Conservation (phyloP, 768 basidiomycete species). For the Termitomyces eurrhizus region DNA sequence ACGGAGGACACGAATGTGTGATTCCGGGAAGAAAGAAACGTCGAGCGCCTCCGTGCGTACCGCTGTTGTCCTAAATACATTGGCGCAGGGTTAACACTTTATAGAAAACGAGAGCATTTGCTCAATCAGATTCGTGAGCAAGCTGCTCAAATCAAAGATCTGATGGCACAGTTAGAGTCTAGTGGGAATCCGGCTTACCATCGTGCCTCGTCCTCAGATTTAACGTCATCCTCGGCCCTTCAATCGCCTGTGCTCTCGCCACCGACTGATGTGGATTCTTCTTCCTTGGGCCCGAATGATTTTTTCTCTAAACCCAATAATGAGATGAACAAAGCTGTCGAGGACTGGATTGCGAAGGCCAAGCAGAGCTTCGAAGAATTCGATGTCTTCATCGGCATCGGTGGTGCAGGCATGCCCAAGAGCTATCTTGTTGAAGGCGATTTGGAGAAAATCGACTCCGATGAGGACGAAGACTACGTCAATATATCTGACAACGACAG, state of each 20-base stretch:
- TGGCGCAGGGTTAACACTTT: background rate
- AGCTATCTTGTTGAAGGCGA: slow-evolving; percentile 48
- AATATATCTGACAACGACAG: slow-evolving; percentile 28
- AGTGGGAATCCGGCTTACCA: slow-evolving; percentile 25
- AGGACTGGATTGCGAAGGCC: slow-evolving; percentile 77
- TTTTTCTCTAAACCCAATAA: slow-evolving; percentile 21
- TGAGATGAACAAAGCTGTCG: slow-evolving; percentile 53
- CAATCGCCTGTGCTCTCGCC: slow-evolving; percentile 37
- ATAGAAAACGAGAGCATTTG: slow-evolving; percentile 77
- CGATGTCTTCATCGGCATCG: slow-evolving; percentile 61
- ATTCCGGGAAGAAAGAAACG: slow-evolving; percentile 86
- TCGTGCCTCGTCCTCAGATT: slow-evolving; percentile 20
- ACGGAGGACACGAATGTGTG: slow-evolving; percentile 68
- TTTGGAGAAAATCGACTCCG: slow-evolving; percentile 35
- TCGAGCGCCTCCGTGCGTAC: slow-evolving; percentile 68
- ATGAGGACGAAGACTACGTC: slow-evolving; percentile 33
- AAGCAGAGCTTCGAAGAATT: slow-evolving; percentile 66
- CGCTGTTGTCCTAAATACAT: background rate
- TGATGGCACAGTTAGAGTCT: slow-evolving; percentile 66
- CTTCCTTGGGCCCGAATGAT: slow-evolving; percentile 26
- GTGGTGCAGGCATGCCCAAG: slow-evolving; percentile 50
- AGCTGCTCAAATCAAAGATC: slow-evolving; percentile 63
- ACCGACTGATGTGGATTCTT: slow-evolving; percentile 26
- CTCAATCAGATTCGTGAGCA: slow-evolving; percentile 73
- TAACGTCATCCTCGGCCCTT: slow-evolving; percentile 24